Base-by-base conservation (phyloP, 768 basidiomycete species). In the Gloeostereum incarnatum region DNA sequence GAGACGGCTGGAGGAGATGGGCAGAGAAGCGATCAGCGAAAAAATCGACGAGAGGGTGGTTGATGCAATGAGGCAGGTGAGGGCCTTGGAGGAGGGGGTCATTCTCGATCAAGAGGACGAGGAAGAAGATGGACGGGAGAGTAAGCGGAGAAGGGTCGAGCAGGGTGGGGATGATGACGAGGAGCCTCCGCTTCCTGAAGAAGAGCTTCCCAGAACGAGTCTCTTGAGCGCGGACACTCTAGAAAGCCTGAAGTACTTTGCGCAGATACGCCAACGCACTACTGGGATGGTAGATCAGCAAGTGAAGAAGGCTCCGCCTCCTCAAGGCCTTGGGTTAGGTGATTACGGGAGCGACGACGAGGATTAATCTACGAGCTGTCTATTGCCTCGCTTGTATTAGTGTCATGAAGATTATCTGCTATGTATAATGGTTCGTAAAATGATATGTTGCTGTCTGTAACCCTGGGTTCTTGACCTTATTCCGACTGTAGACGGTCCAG, bases 171-270 rank as follows among this genome's bases (percentile, higher is more conserved):
- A 51, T 10, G 58, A 56, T 35, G 52, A 49, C 46, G 33, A 44
- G 10, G 49, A 61, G 23, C 45, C 59, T 6, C 49, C 59, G 22
- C 53, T 53, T 23, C 48, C 46, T 36, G 47, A 55, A 37, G 49
- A 62, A 42, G 56, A 58, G 4, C 56, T 61, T 14, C 53, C 63
- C 37, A 56, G 71, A 1, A 56, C 49, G 20, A 83, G 90, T 0
- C 57, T 99, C 27, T 65, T 99, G 24, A 88, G 68, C 40, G 69
- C 78, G 4, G 91, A 94, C 49, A 86, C 94, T 8, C 55, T 98
- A 18, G 89, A 94, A 49, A 85, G 91, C 33, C 60, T 99, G 35
- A 87, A 81, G 55, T 93, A 89, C 52, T 91, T 96, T 53, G 81
- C 92, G 6, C 83, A 91, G 57, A 79, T 98, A 46, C 74, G 82